These are phyloP conservation scores for Kodamaea fungicola DNA, from an alignment of 1,139 yeast species.

Conservation along the genomic window DNA sequence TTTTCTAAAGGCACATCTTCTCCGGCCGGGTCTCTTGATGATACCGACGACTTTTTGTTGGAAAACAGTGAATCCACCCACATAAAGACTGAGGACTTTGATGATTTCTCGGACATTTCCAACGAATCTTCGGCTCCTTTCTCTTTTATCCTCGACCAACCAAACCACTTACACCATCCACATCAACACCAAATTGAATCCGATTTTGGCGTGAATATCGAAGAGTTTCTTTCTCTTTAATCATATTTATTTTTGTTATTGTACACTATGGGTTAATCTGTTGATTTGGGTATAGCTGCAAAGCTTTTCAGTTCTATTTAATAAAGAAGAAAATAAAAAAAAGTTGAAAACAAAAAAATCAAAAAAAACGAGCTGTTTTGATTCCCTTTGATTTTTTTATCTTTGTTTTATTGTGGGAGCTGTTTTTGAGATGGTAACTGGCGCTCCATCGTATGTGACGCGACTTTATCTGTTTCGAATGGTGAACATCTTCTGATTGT, in stretches of 20 bases:
- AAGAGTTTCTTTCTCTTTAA: conserved; percentile 27
- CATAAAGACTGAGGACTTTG: conserved; percentile 10
- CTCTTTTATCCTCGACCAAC: conserved; percentile 9
- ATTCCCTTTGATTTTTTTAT: conserved; percentile 1
- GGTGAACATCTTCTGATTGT: background rate
- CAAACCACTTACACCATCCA: conserved; percentile 6
- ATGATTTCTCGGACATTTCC: conserved; percentile 9
- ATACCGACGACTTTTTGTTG: conserved; percentile 16
- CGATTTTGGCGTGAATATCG: conserved; percentile 20
- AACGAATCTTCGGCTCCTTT: conserved; percentile 7
- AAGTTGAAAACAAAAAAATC: conserved; percentile 10
- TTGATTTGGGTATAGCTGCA: conserved; percentile 3
- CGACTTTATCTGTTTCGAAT: conserved; percentile 7
- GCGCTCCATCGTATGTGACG: conserved; percentile 13
- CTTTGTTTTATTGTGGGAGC: background rate
- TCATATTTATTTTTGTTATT: conserved; percentile 7
- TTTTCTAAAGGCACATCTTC: conserved; percentile 9
- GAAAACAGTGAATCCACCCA: conserved; percentile 6
- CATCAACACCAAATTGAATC: conserved; percentile 9
- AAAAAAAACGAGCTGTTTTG: conserved; percentile 16
- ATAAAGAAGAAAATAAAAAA: conserved; percentile 5
- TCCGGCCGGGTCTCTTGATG: conserved; percentile 4
- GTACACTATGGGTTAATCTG: conserved; percentile 9
- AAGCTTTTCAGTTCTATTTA: conserved; percentile 7
- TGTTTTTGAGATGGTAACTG: conserved; percentile 2